A percentile compares a stretch with the other conserved stretches of the same genome.
Conservation (phyloP, 2,329 filamentous ascomycete genomes). For the Fusarium coffeatum region DNA sequence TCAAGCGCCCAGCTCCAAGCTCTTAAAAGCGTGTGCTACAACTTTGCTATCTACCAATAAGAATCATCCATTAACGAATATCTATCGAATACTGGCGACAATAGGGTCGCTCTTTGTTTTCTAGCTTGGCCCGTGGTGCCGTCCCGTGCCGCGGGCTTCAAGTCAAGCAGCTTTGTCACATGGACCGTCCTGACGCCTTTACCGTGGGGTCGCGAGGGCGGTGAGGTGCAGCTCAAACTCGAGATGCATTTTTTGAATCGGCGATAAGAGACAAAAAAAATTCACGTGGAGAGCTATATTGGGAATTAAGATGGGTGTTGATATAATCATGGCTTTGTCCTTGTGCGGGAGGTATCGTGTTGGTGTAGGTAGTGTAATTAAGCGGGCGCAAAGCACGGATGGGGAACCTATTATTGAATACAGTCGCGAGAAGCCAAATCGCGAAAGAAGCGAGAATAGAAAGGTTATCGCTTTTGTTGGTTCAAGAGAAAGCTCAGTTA, state of each 20-base stretch:
- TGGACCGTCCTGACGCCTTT: constrained; percentile 28
- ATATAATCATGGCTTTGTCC: constrained; percentile 11
- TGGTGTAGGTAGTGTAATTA: neutral
- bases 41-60: constrained; percentile 23
- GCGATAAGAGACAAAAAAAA: constrained; percentile 19
- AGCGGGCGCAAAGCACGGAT: constrained; percentile 11
- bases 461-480: neutral
- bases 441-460: neutral
- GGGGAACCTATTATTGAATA: neutral
- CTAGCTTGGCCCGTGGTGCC: constrained; percentile 33
- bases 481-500: neutral
- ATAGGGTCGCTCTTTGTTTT: constrained; percentile 23
- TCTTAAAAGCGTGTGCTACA: constrained; percentile 24
- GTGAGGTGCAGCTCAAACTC: constrained; percentile 17
- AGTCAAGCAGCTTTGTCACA: constrained; percentile 29
- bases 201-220: constrained; percentile 22
- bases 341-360: neutral
- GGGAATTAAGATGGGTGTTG: constrained; percentile 5
- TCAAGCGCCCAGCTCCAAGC: constrained; percentile 15
- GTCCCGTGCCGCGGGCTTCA: constrained; percentile 32
- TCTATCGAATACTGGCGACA: constrained; percentile 23
- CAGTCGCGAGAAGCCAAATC: neutral
- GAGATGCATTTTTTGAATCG: constrained; percentile 7
- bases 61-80: constrained; percentile 4
- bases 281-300: constrained; percentile 5